phyloP scores from a whole-genome alignment of 192 early-diverging fungal genomes.

The Coemansia javaensis region DNA sequence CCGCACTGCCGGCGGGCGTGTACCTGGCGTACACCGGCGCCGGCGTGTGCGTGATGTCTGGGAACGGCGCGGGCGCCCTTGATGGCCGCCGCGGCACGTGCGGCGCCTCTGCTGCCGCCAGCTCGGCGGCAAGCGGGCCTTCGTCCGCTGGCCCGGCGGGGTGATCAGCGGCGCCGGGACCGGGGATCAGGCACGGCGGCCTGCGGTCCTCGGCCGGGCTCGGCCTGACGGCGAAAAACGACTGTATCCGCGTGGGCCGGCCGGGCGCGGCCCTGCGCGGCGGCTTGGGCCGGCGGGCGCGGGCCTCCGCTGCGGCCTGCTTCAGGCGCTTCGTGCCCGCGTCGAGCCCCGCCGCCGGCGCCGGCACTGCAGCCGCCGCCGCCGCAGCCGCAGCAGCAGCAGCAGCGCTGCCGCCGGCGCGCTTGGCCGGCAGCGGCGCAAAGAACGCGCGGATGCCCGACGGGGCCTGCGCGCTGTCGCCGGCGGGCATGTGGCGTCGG shows the following conservation, averaged over 20 bases:
- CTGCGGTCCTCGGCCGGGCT: background rate
- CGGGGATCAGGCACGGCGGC: too few relatives aligned
- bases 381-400: too few relatives aligned
- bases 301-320: conserved; percentile 14
- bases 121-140: too few relatives aligned
- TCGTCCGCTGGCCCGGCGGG: too few relatives aligned
- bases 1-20: background rate
- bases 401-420: conserved; percentile 2
- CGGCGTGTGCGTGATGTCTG: conserved; percentile 27
- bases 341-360: background rate
- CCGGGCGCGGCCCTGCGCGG: background rate
- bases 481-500: too few relatives aligned
- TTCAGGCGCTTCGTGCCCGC: conserved; percentile 23
- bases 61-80: conserved; percentile 29
- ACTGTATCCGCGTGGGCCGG: conserved; percentile 26
- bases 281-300: conserved; percentile 14
- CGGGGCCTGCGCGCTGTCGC: background rate
- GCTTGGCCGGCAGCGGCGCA: conserved; percentile 21
- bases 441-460: conserved; percentile 29
- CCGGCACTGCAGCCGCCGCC: background rate
- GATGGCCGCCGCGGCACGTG: conserved; percentile 10
- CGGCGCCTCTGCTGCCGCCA: background rate
- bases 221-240: conserved; percentile 29
- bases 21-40: conserved; percentile 10
- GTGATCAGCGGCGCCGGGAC: too few relatives aligned